Percentiles rank a stretch among this genome's conserved stretches.
Conservation (phyloP, 2,329 filamentous ascomycete genomes). For the Xylaria sp. region DNA sequence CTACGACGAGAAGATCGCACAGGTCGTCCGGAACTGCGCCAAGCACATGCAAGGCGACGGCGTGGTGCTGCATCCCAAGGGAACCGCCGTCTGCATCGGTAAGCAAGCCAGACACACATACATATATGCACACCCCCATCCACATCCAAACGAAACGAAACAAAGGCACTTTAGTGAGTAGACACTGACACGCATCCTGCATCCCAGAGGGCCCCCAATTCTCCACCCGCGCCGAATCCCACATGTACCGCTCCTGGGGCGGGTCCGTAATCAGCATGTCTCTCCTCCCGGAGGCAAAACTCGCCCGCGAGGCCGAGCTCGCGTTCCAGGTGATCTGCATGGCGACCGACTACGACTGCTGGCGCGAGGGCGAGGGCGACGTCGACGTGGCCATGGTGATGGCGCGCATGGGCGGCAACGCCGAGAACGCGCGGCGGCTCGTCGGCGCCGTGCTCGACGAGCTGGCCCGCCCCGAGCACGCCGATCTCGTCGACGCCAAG, state of each 20-base stretch:
- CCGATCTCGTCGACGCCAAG: conserved; percentile 79
- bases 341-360: conserved; percentile 99
- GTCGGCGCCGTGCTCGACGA: conserved; percentile 90
- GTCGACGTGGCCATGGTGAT: conserved; percentile 98
- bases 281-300: conserved; percentile 91
- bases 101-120: conserved; percentile 46
- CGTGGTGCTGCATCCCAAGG: conserved; percentile 83
- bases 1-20: conserved; percentile 82
- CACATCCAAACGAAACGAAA: neutral
- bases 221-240: conserved; percentile 92
- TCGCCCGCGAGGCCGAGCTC: conserved; percentile 95
- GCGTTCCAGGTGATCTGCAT: conserved; percentile 99
- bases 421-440: conserved; percentile 85
- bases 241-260: conserved; percentile 95
- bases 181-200: conserved; percentile 4
- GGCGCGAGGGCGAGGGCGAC: conserved; percentile 74
- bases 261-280: conserved; percentile 99
- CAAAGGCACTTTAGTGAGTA: neutral
- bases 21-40: conserved; percentile 82
- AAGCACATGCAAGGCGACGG: conserved; percentile 81
- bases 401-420: conserved; percentile 94
- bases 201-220: conserved; percentile 99
- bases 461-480: conserved; percentile 77
- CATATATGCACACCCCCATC: neutral
- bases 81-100: conserved; percentile 93